These are phyloP conservation scores for Puya raimondii DNA, from an alignment of 176 grass and related monocot genomes.

Conservation along the genomic window DNA sequence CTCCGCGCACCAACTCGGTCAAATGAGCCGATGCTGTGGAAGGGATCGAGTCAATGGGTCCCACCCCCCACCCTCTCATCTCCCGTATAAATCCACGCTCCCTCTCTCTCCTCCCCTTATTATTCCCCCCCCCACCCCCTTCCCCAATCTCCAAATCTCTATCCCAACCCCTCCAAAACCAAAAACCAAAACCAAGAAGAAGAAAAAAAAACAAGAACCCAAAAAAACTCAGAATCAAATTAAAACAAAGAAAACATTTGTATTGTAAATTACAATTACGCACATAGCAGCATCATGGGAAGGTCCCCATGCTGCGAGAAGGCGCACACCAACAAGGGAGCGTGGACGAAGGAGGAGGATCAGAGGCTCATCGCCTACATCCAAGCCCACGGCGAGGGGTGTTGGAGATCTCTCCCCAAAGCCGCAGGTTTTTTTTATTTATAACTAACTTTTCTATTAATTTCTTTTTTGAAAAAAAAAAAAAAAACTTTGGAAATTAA, in stretches of 20 bases:
- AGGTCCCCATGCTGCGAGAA: slow-evolving; percentile 95
- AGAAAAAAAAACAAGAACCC: neutral
- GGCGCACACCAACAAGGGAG: slow-evolving; percentile 89
- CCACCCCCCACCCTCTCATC: neutral
- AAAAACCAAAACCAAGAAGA: neutral
- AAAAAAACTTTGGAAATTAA: neutral
- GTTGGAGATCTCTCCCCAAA: slow-evolving; percentile 82
- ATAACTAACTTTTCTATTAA: neutral
- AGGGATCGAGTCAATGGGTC: neutral
- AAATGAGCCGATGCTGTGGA: neutral
- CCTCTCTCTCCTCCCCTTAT: neutral
- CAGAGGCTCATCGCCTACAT: slow-evolving; percentile 72
- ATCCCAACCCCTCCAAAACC: neutral
- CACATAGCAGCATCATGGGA: slow-evolving; percentile 44
- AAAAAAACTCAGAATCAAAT: too few species aligned
- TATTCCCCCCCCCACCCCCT: neutral
- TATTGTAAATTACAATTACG: neutral
- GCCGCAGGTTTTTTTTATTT: slow-evolving; percentile 38
- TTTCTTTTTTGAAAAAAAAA: too few species aligned
- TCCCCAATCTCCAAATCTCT: neutral
- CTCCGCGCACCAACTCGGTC: neutral
- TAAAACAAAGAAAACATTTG: neutral
- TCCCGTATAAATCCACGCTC: neutral
- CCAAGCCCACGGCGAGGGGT: slow-evolving; percentile 69
- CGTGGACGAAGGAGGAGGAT: slow-evolving; percentile 92